phyloP scores from a whole-genome alignment of 73 alveolate genomes.

The Paramecium tetraurelia region DNA sequence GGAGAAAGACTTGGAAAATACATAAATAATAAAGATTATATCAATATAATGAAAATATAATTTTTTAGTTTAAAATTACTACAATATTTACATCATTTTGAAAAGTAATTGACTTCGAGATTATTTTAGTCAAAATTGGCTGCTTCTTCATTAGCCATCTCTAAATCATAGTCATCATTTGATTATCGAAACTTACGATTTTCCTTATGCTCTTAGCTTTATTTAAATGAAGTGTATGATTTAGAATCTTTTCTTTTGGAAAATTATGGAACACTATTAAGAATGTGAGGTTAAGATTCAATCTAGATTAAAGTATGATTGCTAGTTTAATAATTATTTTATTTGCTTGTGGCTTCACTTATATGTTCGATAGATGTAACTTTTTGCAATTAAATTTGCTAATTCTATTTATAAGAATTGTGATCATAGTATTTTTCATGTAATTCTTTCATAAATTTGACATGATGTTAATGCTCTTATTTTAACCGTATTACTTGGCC shows the following conservation, averaged over 20 bases:
- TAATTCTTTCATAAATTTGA: slow-evolving; percentile 40
- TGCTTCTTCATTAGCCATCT: slow-evolving; percentile 28
- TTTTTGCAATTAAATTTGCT: background rate
- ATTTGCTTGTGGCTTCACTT: slow-evolving; percentile 6
- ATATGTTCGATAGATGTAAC: background rate
- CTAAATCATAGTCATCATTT: slow-evolving; percentile 49
- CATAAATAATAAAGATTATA: background rate
- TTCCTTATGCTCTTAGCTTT: slow-evolving; percentile 1
- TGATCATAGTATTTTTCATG: slow-evolving; percentile 29
- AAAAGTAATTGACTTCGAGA: slow-evolving; percentile 29
- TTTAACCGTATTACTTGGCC: background rate
- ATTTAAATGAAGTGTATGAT: slow-evolving; percentile 16
- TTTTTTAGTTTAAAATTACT: background rate
- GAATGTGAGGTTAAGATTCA: background rate
- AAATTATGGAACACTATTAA: background rate
- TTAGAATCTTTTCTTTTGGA: slow-evolving; percentile 36
- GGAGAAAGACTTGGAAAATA: background rate
- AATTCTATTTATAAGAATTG: background rate
- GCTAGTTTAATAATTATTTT: slow-evolving; percentile 7
- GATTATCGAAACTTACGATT: slow-evolving; percentile 32
- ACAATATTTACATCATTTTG: background rate
- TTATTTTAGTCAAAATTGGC: background rate
- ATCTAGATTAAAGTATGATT: background rate
- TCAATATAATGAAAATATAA: background rate
- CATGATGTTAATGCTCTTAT: background rate